Evolutionary conservation across 768 basidiomycete species (phyloP).

Genomic region (Lactarius hatsudake): DNA sequence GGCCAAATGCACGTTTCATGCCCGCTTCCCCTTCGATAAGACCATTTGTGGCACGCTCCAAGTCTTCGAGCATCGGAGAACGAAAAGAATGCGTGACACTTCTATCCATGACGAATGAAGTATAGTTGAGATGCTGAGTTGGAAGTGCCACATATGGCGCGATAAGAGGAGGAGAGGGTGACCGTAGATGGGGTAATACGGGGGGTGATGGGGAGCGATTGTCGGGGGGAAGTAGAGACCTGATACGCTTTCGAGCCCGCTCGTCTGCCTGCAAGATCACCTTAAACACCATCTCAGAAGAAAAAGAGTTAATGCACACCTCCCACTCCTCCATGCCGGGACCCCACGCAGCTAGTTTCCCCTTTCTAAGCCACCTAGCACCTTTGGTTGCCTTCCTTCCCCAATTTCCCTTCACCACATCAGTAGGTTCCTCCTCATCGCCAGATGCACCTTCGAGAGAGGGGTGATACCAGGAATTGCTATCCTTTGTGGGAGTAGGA

Average conservation of each 20-base stretch:
- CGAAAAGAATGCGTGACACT: conserved; percentile 83
- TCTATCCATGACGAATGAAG: conserved; percentile 84
- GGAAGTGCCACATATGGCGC: conserved; percentile 73
- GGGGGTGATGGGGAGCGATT: conserved; percentile 72
- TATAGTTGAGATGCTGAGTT: conserved; percentile 67
- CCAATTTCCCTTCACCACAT: conserved; percentile 71
- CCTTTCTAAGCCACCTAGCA: conserved; percentile 78
- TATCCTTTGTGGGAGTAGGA: conserved; percentile 51
- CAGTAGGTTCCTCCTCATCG: conserved; percentile 46
- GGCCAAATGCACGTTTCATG: conserved; percentile 70
- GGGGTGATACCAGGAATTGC: conserved; percentile 81
- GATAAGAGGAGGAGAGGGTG: conserved; percentile 73
- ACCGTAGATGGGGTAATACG: conserved; percentile 68
- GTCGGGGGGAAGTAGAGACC: conserved; percentile 55
- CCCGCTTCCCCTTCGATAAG: conserved; percentile 81
- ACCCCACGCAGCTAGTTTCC: conserved; percentile 83
- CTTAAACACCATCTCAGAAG: conserved; percentile 23
- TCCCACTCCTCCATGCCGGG: conserved; percentile 85
- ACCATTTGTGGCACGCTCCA: conserved; percentile 78
- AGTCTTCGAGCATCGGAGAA: conserved; percentile 69
- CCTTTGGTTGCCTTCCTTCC: conserved; percentile 73
- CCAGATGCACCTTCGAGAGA: conserved; percentile 71
- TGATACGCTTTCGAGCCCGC: conserved; percentile 77
- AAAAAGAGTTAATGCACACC: conserved; percentile 41
- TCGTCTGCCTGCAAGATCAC: conserved; percentile 61